Percentiles rank a stretch among this genome's conserved stretches.
Evolutionary conservation across 306 rosid genomes (phyloP).

Genomic region (Hippophae tibetana): DNA sequence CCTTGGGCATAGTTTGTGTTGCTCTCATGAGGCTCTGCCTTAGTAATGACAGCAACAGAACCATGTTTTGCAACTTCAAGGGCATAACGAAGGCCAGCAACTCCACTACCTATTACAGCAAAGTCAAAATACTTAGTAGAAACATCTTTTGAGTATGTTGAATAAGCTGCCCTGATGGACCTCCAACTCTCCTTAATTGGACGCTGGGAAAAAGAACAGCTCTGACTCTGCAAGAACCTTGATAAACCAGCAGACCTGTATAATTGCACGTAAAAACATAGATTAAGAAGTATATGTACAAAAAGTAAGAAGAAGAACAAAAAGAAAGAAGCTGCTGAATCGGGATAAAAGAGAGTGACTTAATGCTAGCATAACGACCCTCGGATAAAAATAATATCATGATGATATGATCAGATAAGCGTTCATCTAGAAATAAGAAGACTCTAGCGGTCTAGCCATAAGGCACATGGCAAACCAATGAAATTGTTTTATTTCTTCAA

Average conservation of each 20-base stretch:
- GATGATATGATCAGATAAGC: neutral
- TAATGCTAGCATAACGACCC: slow-evolving; percentile 5
- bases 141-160: slow-evolving; percentile 46
- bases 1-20: slow-evolving; percentile 99
- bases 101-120: slow-evolving; percentile 81
- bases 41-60: slow-evolving; percentile 89
- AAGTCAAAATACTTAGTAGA: slow-evolving; percentile 71
- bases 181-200: slow-evolving; percentile 25
- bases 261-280: slow-evolving; percentile 10
- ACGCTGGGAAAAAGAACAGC: slow-evolving; percentile 25
- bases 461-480: neutral
- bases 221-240: slow-evolving; percentile 40
- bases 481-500: neutral
- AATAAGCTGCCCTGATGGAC: slow-evolving; percentile 29
- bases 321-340: slow-evolving; percentile 1
- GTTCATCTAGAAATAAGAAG: neutral
- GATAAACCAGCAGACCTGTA: slow-evolving; percentile 54
- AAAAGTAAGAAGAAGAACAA: neutral
- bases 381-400: neutral
- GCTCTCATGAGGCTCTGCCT: slow-evolving; percentile 96
- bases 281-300: neutral
- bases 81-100: slow-evolving; percentile 89
- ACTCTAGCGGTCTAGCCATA: no score
- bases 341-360: neutral
- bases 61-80: slow-evolving; percentile 89